Conservation (phyloP, 805 yeast species). For the Candida montana region DNA sequence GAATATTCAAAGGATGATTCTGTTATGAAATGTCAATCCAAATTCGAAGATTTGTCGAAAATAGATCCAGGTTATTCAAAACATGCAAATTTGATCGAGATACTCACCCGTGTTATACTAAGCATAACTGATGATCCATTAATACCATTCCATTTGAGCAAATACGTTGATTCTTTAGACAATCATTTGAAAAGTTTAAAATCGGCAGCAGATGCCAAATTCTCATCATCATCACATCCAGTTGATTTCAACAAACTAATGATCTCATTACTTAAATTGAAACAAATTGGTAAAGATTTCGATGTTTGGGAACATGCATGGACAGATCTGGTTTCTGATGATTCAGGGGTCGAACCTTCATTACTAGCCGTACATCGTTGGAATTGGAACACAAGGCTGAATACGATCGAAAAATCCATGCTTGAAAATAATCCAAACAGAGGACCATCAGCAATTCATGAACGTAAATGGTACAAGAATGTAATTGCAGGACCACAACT, state of each 20-base stretch:
- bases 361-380: conserved; percentile 65
- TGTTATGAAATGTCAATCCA: conserved; percentile 45
- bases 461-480: conserved; percentile 64
- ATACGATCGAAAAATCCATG: conserved; percentile 49
- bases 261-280: conserved; percentile 33
- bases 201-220: conserved; percentile 27
- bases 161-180: conserved; percentile 40
- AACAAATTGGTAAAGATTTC: conserved; percentile 41
- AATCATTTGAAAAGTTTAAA: conserved; percentile 43
- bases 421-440: conserved; percentile 35
- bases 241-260: conserved; percentile 27
- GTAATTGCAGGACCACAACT: conserved; percentile 63
- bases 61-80: conserved; percentile 53
- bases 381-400: conserved; percentile 73
- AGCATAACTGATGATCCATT: conserved; percentile 70
- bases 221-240: conserved; percentile 19
- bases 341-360: conserved; percentile 67
- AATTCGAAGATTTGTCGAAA: conserved; percentile 45
- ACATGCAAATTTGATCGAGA: conserved; percentile 51
- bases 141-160: conserved; percentile 58
- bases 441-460: no score
- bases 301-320: conserved; percentile 58
- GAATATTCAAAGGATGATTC: conserved; percentile 31
- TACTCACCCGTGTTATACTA: conserved; percentile 49
- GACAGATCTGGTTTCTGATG: conserved; percentile 47